Conservation (phyloP, 768 basidiomycete species). For the Amanita pseudoporphyria region DNA sequence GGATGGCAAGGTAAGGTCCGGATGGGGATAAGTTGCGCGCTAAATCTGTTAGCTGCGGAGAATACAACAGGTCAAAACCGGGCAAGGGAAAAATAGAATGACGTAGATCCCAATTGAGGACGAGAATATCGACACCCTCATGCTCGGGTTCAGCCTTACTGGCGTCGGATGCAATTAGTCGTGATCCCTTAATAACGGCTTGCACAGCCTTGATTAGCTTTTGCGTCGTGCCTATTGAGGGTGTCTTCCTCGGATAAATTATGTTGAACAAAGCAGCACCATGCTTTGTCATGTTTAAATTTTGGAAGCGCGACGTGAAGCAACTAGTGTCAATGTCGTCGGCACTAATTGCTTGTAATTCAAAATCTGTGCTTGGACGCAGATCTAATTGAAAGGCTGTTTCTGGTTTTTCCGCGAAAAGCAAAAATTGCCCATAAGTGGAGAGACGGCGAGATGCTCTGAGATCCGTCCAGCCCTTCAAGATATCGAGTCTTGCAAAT, state of each 20-base stretch:
- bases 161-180: conserved; percentile 20
- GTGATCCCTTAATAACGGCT: not conserved
- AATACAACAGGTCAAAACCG: conserved; percentile 28
- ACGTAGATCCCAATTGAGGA: conserved; percentile 45
- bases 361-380: not conserved
- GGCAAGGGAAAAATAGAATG: conserved; percentile 30
- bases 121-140: conserved; percentile 30
- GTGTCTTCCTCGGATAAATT: not conserved
- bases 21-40: conserved; percentile 27
- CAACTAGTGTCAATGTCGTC: not conserved
- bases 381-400: not conserved
- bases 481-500: not conserved
- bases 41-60: conserved; percentile 30
- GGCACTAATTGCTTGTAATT: not conserved
- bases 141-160: conserved; percentile 14
- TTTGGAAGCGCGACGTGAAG: conserved; percentile 2
- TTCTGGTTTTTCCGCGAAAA: conserved; percentile 1
- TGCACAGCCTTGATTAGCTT: not conserved
- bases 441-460: conserved; percentile 10
- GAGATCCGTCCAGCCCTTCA: conserved; percentile 10
- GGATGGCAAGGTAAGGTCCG: conserved; percentile 36
- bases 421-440: not conserved
- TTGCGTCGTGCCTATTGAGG: not conserved
- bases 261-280: not conserved
- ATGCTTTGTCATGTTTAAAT: not conserved